Base-by-base conservation (phyloP, 1,284 basidiomycete species). In the Leccinum solheimii region DNA sequence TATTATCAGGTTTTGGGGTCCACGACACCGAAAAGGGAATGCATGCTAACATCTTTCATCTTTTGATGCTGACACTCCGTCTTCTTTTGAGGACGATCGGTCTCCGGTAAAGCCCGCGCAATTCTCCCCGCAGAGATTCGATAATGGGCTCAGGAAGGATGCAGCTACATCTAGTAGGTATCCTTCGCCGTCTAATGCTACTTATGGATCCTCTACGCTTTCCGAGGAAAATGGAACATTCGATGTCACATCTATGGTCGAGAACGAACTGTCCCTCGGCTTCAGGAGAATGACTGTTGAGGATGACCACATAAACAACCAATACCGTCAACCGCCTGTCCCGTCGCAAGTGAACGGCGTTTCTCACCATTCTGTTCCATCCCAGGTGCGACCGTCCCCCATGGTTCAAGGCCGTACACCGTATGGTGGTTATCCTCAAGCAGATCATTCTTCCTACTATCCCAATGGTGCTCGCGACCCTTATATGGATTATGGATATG, bases 261-360 rank as follows among this genome's bases (percentile, higher is more conserved):
- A 83, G 57, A 82, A 81, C 56, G 86, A 88, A 36, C 76, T 87
- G 36, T 77, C 85, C 21, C 71, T 82, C 45, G 80, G 83, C 1
- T 76, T 90, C 57, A 83, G 87, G 62, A 85, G 86, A 9, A 88
- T 91, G 84, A 81, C 78, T n/a, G 83, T 87, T 49, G 88, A 88
- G 67, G 88, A 90, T 50, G 86, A 88, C 60, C 79, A 79, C 60
- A 60, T 66, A 62, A 69, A 65, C 27, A 64, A 55, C 53, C 76
- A 77, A 61, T 77, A 75, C 56, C 69, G 71, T 57, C 74, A 74
- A 56, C 69, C 66, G 55, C 56, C 66, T 51, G 51, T 64, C 49
- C 60, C 65, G 57, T 66, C 59, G 52, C 69, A 75, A 53, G 52
- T 61, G 30, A 75, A 70, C 61, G 64, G 62, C 36, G 27, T 69